Evolutionary conservation across 306 rosid genomes (phyloP).

Genomic region (Pyrus bretschneideri): DNA sequence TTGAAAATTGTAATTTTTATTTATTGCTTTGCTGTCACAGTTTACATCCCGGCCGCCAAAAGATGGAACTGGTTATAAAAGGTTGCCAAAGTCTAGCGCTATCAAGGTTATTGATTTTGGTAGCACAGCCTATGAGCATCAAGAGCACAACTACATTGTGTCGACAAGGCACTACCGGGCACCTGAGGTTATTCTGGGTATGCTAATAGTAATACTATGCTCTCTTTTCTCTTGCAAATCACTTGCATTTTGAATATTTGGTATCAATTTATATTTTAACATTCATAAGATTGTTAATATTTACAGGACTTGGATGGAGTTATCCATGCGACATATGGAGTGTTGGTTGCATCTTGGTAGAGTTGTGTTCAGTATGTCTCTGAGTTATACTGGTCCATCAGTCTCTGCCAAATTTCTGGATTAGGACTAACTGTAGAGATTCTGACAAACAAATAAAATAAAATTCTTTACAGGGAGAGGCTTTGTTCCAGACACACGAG

Average conservation of each 20-base stretch:
- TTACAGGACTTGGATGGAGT: conserved; percentile 81
- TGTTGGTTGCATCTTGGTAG: conserved; percentile 78
- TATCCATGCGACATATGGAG: conserved; percentile 85
- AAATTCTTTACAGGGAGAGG: conserved; percentile 54
- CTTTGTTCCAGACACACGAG: conserved; percentile 82
- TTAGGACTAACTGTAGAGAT: neutral
- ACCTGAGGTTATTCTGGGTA: conserved; percentile 87
- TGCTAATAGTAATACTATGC: neutral
- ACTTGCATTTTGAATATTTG: neutral
- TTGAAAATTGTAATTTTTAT: neutral
- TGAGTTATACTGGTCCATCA: neutral
- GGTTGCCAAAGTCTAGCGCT: conserved; percentile 75
- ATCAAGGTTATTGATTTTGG: conserved; percentile 88
- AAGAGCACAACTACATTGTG: conserved; percentile 67
- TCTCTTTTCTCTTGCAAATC: neutral
- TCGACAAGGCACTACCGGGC: conserved; percentile 89
- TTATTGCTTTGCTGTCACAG: conserved; percentile 24
- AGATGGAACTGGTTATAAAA: conserved; percentile 45
- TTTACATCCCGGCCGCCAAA: conserved; percentile 49
- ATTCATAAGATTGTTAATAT: neutral
- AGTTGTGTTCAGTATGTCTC: conserved; percentile 60
- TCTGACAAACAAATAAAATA: neutral
- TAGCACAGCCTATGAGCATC: conserved; percentile 68
- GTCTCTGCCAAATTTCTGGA: neutral
- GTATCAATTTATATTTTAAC: neutral